Evolutionary conservation across 805 yeast genomes (phyloP), one percentile per base, ranked within the genome.

Genomic region (Maudiozyma saulgeensis): DNA sequence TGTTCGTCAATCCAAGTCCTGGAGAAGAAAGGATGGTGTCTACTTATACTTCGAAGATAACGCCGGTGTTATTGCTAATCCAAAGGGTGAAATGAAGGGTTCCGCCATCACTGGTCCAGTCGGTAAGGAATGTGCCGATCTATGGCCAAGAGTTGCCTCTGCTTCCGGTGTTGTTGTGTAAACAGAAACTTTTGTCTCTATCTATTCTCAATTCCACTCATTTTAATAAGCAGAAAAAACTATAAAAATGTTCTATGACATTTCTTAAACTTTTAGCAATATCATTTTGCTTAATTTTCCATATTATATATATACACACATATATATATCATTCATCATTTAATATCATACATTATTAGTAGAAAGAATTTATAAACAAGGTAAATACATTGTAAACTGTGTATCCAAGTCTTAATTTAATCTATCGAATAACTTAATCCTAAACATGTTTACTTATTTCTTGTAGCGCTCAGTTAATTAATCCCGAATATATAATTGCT

Each of bases 71-170:
- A 93, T 93, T 72, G 98, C 91, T 75, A 93, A 93, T 81, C 99
- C 99, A 73, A 93, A 93, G 91, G 99, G 99, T 82, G 99, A 93
- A 80, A 93, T 93, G 99, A 93, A 93, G 83, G 99, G 99, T 79
- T 93, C 99, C 64, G 99, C 99, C 70, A 91, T 93, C 75, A 93
- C 99, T 71, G 99, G 99, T 77, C 99, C 99, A 71, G 99, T 93
- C 72, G 98, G 96, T 76, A 93, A 93, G 81, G 99, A 93, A 82
- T 93, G 99, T 82, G 99, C 99, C 73, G 99, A 93, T 74, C 85
- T 93, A 77, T 93, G 99, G 99, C 99, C 99, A 76, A 88, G 99
- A 82, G 91, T 93, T 80, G 98, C 99, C 72, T 88, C 97, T 66
- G 88, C 87, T 91, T 93, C 99, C 68, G 98, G 98, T 88, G 98